phyloP scores from a whole-genome alignment of 805 yeast species.

The Wilhelminamyces savonicus region DNA sequence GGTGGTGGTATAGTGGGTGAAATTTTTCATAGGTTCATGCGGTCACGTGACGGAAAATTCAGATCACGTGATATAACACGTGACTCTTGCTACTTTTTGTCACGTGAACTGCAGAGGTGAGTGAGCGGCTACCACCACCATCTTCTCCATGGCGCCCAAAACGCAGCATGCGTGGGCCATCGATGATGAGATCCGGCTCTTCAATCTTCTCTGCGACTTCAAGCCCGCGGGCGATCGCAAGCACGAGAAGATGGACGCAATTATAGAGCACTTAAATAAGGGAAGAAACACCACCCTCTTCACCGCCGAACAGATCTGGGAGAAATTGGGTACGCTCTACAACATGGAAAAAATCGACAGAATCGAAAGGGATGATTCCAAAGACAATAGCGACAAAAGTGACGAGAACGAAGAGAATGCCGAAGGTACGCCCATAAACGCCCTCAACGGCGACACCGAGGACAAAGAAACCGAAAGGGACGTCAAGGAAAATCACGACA shows the following conservation, averaged over 20 bases:
- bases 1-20: too few relatives aligned
- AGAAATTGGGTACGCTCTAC: slow-evolving; percentile 46
- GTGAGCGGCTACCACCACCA: too few relatives aligned
- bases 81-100: too few relatives aligned
- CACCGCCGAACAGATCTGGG: slow-evolving; percentile 51
- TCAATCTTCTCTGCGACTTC: slow-evolving; percentile 54
- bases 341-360: slow-evolving; percentile 54
- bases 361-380: slow-evolving; percentile 27
- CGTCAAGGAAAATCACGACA: too few relatives aligned
- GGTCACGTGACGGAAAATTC: too few relatives aligned
- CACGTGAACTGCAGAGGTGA: too few relatives aligned
- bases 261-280: slow-evolving; percentile 35
- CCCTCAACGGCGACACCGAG: slow-evolving; percentile 2
- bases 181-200: slow-evolving; percentile 57
- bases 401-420: neutral
- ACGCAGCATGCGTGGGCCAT: slow-evolving; percentile 47
- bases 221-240: slow-evolving; percentile 61
- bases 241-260: slow-evolving; percentile 35
- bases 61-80: too few relatives aligned
- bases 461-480: slow-evolving; percentile 3
- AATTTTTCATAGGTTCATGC: too few relatives aligned
- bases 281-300: slow-evolving; percentile 11
- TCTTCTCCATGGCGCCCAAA: too few relatives aligned
- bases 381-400: slow-evolving; percentile 1
- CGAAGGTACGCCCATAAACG: neutral